Conservation (phyloP, 129 eudicot species). For the Gnaphalium uliginosum region DNA sequence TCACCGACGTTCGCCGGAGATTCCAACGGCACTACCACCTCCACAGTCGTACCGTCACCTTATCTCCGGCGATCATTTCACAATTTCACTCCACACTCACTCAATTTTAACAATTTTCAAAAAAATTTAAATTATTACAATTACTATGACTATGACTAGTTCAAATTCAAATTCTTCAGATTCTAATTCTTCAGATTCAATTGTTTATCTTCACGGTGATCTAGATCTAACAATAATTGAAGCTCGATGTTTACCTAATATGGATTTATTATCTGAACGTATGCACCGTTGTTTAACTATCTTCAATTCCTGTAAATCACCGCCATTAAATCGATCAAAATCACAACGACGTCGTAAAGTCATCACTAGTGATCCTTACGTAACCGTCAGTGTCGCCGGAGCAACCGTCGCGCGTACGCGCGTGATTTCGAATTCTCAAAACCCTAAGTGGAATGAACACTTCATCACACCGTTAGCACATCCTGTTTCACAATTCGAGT, state of each 20-base stretch:
- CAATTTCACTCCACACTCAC: not conserved
- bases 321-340: conserved; percentile 1
- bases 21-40: conserved; percentile 24
- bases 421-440: conserved; percentile 60
- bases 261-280: conserved; percentile 67
- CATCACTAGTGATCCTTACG: conserved; percentile 94
- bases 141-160: conserved; percentile 3
- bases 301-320: conserved; percentile 32
- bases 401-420: conserved; percentile 86
- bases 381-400: conserved; percentile 64
- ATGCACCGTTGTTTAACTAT: conserved; percentile 55
- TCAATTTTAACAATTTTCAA: not conserved
- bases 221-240: conserved; percentile 64
- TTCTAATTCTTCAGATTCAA: conserved; percentile 31
- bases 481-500: conserved; percentile 63
- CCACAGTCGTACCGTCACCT: conserved; percentile 16
- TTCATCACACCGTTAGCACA: conserved; percentile 65
- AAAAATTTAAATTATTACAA: not conserved
- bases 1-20: conserved; percentile 42
- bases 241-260: conserved; percentile 69
- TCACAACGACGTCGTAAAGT: conserved; percentile 44
- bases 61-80: conserved; percentile 35
- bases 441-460: conserved; percentile 78
- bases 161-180: conserved; percentile 14
- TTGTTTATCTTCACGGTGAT: conserved; percentile 73